These are phyloP conservation scores for Vitis labrusca DNA, from an alignment of 164 flowering plant species.

Conservation along the genomic window DNA sequence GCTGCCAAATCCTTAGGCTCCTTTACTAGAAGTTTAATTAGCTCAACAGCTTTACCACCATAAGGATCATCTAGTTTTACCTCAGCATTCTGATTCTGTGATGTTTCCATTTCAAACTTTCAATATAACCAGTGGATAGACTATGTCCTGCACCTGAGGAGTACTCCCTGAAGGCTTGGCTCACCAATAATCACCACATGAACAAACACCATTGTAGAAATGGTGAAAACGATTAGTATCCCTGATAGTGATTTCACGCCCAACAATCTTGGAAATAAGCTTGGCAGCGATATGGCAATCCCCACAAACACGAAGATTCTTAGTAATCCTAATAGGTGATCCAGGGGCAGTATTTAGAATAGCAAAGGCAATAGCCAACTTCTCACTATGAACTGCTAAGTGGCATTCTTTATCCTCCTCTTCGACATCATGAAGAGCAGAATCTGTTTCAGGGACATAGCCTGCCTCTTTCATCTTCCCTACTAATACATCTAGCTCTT, in stretches of 20 bases:
- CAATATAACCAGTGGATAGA: slow-evolving; percentile 47
- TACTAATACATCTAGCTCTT: slow-evolving; percentile 30
- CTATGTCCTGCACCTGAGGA: too few relatives aligned
- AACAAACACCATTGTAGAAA: slow-evolving; percentile 28
- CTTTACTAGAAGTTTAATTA: slow-evolving; percentile 45
- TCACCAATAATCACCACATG: slow-evolving; percentile 41
- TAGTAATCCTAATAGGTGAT: slow-evolving; percentile 32
- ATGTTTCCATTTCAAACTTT: slow-evolving; percentile 31
- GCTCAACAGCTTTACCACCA: slow-evolving; percentile 28
- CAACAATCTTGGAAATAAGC: slow-evolving; percentile 31
- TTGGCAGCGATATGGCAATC: slow-evolving; percentile 42
- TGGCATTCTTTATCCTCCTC: slow-evolving; percentile 47
- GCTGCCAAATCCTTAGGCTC: slow-evolving; percentile 69
- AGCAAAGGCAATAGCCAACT: slow-evolving; percentile 37
- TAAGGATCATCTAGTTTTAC: slow-evolving; percentile 23
- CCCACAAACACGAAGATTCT: slow-evolving; percentile 40
- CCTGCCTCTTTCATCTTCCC: slow-evolving; percentile 41
- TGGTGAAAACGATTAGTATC: slow-evolving; percentile 37
- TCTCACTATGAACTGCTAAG: slow-evolving; percentile 42
- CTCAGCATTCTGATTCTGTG: slow-evolving; percentile 21
- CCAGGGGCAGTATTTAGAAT: slow-evolving; percentile 26
- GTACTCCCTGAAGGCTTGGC: not conserved
- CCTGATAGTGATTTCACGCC: slow-evolving; percentile 31
- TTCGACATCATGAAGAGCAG: slow-evolving; percentile 47
- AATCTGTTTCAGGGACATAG: slow-evolving; percentile 37